Percentiles rank a stretch among this genome's conserved stretches.
Evolutionary conservation across 1,284 basidiomycete genomes (phyloP).

Genomic region (Rhodofomes roseus): DNA sequence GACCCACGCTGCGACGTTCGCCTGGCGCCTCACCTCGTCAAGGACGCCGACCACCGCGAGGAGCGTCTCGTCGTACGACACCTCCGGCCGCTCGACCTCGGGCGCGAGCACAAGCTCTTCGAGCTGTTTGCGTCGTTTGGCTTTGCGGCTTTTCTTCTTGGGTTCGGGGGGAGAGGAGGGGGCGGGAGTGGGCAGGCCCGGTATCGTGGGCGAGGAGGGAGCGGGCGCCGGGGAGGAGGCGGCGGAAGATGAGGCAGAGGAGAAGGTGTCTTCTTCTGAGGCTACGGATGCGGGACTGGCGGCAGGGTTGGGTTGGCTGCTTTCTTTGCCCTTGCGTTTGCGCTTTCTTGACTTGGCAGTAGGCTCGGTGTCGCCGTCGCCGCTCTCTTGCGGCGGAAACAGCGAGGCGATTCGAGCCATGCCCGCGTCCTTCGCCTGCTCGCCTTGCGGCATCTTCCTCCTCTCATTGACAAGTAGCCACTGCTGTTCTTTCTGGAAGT

Average conservation of each 20-base stretch:
- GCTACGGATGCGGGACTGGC: not conserved
- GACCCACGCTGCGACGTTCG: conserved; percentile 69
- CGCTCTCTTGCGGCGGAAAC: not conserved
- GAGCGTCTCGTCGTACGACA: conserved; percentile 52
- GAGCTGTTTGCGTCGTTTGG: conserved; percentile 18
- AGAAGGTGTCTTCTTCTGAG: not conserved
- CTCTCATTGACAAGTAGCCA: conserved; percentile 16
- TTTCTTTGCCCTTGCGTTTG: conserved; percentile 10
- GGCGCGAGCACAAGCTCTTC: conserved; percentile 17
- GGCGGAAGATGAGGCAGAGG: not conserved
- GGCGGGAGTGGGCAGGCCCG: not conserved
- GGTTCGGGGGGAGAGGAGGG: not conserved
- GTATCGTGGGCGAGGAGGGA: too few relatives aligned
- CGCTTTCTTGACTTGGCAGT: conserved; percentile 16
- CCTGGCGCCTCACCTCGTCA: conserved; percentile 54
- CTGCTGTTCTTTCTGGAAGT: conserved; percentile 18
- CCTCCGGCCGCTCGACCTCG: conserved; percentile 11
- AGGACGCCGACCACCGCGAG: conserved; percentile 72
- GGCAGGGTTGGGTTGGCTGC: too few relatives aligned
- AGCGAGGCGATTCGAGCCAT: not conserved
- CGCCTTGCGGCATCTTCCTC: conserved; percentile 7
- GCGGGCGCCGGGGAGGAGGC: not conserved
- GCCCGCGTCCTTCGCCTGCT: not conserved
- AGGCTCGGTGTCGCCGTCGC: not conserved
- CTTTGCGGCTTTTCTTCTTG: conserved; percentile 7